Base-by-base conservation (phyloP, 164 flowering plant genomes). In the Liriodendron chinense region DNA sequence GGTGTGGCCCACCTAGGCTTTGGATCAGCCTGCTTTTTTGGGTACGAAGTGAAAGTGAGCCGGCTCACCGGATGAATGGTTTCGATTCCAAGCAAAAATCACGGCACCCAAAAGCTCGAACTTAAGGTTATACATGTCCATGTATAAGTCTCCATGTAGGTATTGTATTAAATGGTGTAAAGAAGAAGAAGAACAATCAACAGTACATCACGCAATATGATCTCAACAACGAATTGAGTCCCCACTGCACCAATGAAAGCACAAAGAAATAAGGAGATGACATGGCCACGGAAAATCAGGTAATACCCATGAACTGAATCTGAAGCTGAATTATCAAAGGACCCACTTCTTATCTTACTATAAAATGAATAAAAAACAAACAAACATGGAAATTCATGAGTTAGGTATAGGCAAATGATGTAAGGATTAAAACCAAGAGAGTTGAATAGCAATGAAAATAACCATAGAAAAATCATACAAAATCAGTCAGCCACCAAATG, bases 401-500 rank as follows among this genome's bases (percentile, higher is more conserved):
- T 63, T 18, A 34, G 43, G 43, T 34, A 34, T 4, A 34, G 43
- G 43, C 43, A 6, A 34, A 34, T 34, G 43, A 34, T 34, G 43
- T 34, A 34, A 4, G 43, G 43, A 34, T 34, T 34, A 34, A 34
- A 7, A 34, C 43, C 43, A 34, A 34, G 43, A 63, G 66, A 21
- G n/a, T 63, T 63, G 24, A 63, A 63, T 63, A 63, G 66, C 24
- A 63, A 63, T 22, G 23, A 63, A 63, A 63, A 22, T 21, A 63
- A 21, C n/a, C 26, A 20, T 63, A 63, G 20, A 21, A 18, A 21
- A 65, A 25, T 65, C 43, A 4, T 26, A 9, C 43, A 9, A 65
- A 14, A 21, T 65, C 69, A 65, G 12, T 62, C 13, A 65, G 69
- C 69, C 28, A 65, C 28, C 69, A 65, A 65, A 65, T 23, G 43